A percentile compares a stretch with the other conserved stretches of the same genome.
Evolutionary conservation across 176 grass and related monocot genomes (phyloP).

Genomic region (Poa pratensis): DNA sequence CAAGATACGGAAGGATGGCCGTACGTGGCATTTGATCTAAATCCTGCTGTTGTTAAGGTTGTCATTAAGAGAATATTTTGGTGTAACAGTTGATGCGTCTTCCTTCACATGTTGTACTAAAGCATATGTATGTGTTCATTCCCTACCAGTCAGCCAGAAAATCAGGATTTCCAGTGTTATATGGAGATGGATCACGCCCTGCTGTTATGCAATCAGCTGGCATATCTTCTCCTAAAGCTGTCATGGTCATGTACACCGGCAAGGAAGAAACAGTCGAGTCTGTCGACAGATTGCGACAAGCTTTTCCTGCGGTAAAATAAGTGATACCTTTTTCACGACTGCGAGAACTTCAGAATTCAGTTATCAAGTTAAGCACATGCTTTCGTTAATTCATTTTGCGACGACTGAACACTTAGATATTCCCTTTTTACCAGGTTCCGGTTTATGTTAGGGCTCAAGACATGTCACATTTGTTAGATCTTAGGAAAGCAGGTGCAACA

Average conservation of each 20-base stretch:
- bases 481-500: conserved; percentile 91
- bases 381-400: neutral
- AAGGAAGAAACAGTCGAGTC: conserved; percentile 71
- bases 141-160: conserved; percentile 70
- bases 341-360: neutral
- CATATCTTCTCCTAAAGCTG: conserved; percentile 95
- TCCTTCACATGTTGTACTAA: conserved; percentile 39
- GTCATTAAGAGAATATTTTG: conserved; percentile 24
- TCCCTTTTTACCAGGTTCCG: conserved; percentile 60
- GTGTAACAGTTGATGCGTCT: conserved; percentile 1
- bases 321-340: neutral
- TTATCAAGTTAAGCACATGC: conserved; percentile 10
- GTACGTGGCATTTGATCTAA: conserved; percentile 93
- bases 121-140: conserved; percentile 26
- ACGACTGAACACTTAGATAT: conserved; percentile 9
- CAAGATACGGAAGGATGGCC: conserved; percentile 67
- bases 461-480: conserved; percentile 78
- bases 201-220: conserved; percentile 92
- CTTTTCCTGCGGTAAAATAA: conserved; percentile 82
- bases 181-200: conserved; percentile 93
- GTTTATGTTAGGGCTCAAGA: conserved; percentile 82
- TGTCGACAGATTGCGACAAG: conserved; percentile 88
- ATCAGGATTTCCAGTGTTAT: conserved; percentile 77
- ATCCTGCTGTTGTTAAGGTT: conserved; percentile 95
- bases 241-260: conserved; percentile 93